Evolutionary conservation across 768 basidiomycete genomes (phyloP).

Genomic region (Phanerochaete sordida): DNA sequence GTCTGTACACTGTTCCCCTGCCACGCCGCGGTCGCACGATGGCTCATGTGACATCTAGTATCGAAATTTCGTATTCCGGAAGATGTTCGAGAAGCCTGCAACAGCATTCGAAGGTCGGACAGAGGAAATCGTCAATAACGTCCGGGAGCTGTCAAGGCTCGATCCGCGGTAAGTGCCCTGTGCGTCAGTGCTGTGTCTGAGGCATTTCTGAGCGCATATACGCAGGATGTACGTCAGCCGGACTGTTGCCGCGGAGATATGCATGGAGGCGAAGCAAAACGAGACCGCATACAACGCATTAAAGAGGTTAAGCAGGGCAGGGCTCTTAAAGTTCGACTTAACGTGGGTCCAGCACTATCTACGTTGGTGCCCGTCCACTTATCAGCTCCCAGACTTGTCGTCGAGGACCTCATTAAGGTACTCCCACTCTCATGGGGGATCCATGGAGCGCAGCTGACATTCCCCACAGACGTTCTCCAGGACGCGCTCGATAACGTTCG

Average conservation of each 20-base stretch:
- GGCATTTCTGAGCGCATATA: background rate
- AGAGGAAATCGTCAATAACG: constrained; percentile 65
- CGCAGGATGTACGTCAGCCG: constrained; percentile 77
- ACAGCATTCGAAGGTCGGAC: constrained; percentile 47
- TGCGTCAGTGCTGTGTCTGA: background rate
- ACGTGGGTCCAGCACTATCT: constrained; percentile 36
- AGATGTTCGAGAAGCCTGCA: constrained; percentile 70
- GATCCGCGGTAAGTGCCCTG: constrained; percentile 53
- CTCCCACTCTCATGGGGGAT: background rate
- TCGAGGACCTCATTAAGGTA: constrained; percentile 69
- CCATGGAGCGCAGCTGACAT: background rate
- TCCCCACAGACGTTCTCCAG: constrained; percentile 58
- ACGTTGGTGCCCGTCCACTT: background rate
- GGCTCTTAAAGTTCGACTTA: constrained; percentile 65
- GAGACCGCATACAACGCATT: constrained; percentile 66
- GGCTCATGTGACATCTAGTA: constrained; percentile 41
- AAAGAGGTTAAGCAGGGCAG: constrained; percentile 61
- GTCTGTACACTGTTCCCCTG: constrained; percentile 32
- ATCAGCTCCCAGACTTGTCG: constrained; percentile 37
- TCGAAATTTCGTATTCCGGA: constrained; percentile 83
- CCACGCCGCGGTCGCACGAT: background rate
- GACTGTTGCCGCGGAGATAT: constrained; percentile 79
- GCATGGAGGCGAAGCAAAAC: constrained; percentile 76
- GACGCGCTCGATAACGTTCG: constrained; percentile 59
- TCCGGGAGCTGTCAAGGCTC: constrained; percentile 66